A percentile compares a stretch with the other conserved stretches of the same genome.
phyloP scores from a whole-genome alignment of 2,329 filamentous ascomycete genomes.

The Shiraia sp. region DNA sequence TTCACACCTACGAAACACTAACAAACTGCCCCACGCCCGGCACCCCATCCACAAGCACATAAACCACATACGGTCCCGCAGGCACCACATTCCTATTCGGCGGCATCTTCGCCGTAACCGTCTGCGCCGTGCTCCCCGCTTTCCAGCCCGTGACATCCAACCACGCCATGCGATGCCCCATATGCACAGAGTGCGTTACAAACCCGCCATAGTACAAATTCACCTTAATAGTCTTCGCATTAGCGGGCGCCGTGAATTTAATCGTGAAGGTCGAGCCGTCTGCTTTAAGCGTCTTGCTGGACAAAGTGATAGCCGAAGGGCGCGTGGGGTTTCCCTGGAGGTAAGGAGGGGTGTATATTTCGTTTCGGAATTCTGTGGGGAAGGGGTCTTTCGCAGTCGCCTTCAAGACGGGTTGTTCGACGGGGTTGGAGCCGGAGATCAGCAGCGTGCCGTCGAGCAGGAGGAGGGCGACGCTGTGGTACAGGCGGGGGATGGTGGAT shows the following conservation, averaged over 20 bases:
- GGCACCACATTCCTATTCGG: conserved; percentile 60
- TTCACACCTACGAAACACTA: conserved; percentile 41
- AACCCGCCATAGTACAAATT: conserved; percentile 63
- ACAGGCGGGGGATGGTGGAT: conserved; percentile 54
- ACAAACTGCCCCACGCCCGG: conserved; percentile 59
- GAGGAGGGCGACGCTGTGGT: conserved; percentile 64
- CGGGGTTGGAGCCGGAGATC: conserved; percentile 64
- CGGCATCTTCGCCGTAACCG: conserved; percentile 58
- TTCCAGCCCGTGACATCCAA: conserved; percentile 56
- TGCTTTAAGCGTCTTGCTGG: conserved; percentile 49
- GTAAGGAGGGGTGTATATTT: conserved; percentile 65
- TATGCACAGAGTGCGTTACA: conserved; percentile 64
- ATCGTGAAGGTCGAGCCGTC: conserved; percentile 53
- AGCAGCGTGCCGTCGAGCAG: conserved; percentile 64
- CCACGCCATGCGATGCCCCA: conserved; percentile 63
- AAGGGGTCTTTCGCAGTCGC: conserved; percentile 53
- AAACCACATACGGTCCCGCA: conserved; percentile 64
- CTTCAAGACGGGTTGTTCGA: conserved; percentile 59
- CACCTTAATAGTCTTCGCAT: conserved; percentile 53
- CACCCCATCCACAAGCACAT: conserved; percentile 60
- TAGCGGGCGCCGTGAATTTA: conserved; percentile 51
- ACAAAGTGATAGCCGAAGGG: conserved; percentile 54
- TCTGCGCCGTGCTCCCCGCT: conserved; percentile 48
- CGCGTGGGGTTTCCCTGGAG: conserved; percentile 58
- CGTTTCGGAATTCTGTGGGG: conserved; percentile 64